These are phyloP conservation scores for Suaeda aralocaspica DNA, from an alignment of 148 eudicot genomes.

Conservation along the genomic window DNA sequence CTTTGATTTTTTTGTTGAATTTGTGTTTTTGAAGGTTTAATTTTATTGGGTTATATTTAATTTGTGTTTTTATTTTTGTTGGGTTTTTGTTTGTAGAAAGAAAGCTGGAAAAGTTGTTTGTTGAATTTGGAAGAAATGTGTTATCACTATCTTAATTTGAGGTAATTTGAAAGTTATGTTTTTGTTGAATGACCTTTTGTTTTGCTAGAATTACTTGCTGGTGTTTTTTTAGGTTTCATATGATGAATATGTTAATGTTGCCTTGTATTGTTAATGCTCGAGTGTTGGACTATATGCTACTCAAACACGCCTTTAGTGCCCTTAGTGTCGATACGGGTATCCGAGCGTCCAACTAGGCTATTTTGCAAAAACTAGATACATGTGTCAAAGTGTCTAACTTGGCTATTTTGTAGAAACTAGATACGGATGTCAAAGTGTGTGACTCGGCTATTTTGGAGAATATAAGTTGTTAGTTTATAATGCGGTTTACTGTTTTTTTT, in stretches of 20 bases:
- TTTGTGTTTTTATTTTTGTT: slow-evolving; percentile 5
- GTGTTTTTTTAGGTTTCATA: not conserved
- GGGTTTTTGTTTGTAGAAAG: slow-evolving; percentile 52
- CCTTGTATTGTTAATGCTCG: not conserved
- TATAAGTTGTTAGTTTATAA: too few species aligned
- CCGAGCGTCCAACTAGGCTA: too few species aligned
- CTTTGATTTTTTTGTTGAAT: not conserved
- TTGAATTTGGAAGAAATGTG: slow-evolving; percentile 55
- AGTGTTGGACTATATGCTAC: too few species aligned
- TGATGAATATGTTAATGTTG: not conserved
- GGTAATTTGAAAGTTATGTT: slow-evolving; percentile 31
- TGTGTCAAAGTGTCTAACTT: too few species aligned
- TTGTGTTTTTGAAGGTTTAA: not conserved
- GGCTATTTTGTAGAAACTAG: too few species aligned
- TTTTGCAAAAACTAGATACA: too few species aligned
- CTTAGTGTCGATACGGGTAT: too few species aligned
- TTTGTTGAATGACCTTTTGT: not conserved
- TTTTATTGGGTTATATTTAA: not conserved
- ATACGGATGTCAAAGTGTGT: too few species aligned
- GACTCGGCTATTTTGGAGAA: too few species aligned
- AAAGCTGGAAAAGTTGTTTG: slow-evolving; percentile 40
- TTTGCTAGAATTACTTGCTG: not conserved
- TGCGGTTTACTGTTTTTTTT: too few species aligned
- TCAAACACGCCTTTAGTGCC: too few species aligned
- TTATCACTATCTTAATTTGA: slow-evolving; percentile 32